Conservation (phyloP, 2,329 filamentous ascomycete genomes). For the Cucurbitaria berberidis region DNA sequence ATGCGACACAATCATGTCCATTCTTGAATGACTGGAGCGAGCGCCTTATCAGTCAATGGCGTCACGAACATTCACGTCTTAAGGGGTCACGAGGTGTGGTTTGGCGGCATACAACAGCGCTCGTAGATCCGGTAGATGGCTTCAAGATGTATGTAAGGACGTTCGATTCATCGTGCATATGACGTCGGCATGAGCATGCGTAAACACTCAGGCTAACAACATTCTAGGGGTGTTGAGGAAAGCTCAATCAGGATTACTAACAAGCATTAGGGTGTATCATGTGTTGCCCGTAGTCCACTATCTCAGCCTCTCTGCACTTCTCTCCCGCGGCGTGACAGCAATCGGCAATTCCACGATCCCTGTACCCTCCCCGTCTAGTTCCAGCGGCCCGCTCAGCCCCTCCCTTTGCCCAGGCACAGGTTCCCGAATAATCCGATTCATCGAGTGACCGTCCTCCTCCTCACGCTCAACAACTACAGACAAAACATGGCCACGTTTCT, state of each 20-base stretch:
- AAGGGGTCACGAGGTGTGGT: not conserved
- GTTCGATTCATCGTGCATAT: no score
- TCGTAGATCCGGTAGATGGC: not conserved
- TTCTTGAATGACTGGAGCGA: not conserved
- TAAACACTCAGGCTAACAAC: no score
- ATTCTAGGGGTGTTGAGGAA: no score
- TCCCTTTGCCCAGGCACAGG: constrained; percentile 37
- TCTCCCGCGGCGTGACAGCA: constrained; percentile 26
- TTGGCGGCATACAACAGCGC: not conserved
- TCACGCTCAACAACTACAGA: constrained; percentile 31
- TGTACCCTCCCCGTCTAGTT: constrained; percentile 27
- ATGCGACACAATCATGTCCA: not conserved
- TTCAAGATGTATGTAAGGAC: no score
- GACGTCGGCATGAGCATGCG: no score
- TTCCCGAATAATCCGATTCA: constrained; percentile 15
- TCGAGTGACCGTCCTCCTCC: constrained; percentile 22
- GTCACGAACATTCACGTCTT: not conserved
- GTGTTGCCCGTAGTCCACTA: not conserved
- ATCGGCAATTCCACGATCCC: constrained; percentile 28
- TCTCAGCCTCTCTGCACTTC: constrained; percentile 17
- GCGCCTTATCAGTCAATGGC: not conserved
- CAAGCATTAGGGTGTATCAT: no score
- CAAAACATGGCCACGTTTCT: constrained; percentile 27
- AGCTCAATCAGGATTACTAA: no score
- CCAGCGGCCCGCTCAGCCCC: constrained; percentile 29